Evolutionary conservation across 441 rosid species (phyloP), one percentile per base, ranked within the genome.

Genomic region (Populus hybrid): DNA sequence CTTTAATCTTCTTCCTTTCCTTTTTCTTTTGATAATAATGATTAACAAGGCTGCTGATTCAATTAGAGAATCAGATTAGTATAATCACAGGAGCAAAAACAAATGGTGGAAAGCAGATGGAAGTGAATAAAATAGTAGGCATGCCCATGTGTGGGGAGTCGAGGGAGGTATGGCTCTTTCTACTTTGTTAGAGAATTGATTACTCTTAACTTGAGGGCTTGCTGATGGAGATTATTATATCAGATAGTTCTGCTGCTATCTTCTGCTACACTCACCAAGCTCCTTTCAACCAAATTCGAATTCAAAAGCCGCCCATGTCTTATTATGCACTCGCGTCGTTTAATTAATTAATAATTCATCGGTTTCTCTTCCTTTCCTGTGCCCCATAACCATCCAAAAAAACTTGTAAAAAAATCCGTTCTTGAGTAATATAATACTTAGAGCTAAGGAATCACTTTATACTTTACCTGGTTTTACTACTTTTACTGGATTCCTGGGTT

Each of bases 401-500:
- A 78, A 38, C 69, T 28, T 67, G 14, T 7, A 38, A 73, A 69
- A 34, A 28, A 63, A 36, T 61, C 28, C 66, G 36, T 42, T 70
- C 69, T 57, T 70, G 59, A 53, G 26, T 42, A 75, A 34, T 46
- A 77, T 11, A 69, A 74, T 40, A 26, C 19, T 30, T 78, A 35
- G 18, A 75, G 65, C 46, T 66, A 77, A 69, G 75, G 75, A 77
- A 63, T 61, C 72, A 70, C 77, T 69, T 59, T 53, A 34, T 53
- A 63, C 80, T 79, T 82, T 71, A 70, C 79, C 80, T 78, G 61
- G 73, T 80, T 77, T 82, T 67, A 66, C 85, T 75, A 50, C 85
- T 76, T 86, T 81, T 76, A 83, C 85, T 69, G 82, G 88, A 84
- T 86, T 85, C 80, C 82, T 57, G 88, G 88, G 76, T 53, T 72